Conservation (phyloP, 192 early-diverging fungal species). For the Pilaira anomala region DNA sequence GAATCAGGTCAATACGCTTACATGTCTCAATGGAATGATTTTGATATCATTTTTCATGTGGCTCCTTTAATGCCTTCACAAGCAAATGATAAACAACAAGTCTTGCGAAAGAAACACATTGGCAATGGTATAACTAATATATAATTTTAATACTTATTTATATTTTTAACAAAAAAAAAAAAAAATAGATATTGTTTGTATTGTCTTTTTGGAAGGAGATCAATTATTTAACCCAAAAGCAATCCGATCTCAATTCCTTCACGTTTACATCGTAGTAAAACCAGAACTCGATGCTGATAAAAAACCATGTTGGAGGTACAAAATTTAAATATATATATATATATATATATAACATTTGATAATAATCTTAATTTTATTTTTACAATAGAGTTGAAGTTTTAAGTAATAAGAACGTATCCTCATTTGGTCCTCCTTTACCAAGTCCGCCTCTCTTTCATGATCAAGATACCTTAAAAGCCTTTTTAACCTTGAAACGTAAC, state of each 20-base stretch:
- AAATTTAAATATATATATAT: not conserved
- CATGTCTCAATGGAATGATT: conserved; percentile 70
- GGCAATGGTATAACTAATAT: conserved; percentile 47
- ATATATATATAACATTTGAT: no score
- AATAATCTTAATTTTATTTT: conserved; percentile 3
- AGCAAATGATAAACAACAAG: conserved; percentile 64
- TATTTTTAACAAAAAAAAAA: no score
- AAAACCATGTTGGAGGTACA: conserved; percentile 32
- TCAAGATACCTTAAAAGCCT: conserved; percentile 33
- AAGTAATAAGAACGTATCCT: conserved; percentile 44
- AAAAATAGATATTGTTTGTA: conserved; percentile 41
- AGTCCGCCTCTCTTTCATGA: conserved; percentile 44
- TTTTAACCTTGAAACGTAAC: conserved; percentile 39
- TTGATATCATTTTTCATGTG: conserved; percentile 77
- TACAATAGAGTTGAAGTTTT: conserved; percentile 33
- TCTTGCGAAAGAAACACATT: conserved; percentile 55
- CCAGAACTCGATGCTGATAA: conserved; percentile 16
- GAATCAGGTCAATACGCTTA: conserved; percentile 64
- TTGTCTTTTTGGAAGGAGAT: conserved; percentile 51
- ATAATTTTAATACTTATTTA: conserved; percentile 17
- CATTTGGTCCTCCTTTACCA: conserved; percentile 50
- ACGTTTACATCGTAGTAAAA: conserved; percentile 49
- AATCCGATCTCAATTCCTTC: conserved; percentile 54
- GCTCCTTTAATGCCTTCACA: conserved; percentile 61
- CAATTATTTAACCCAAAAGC: conserved; percentile 44